Conservation (phyloP, 352 stramenopile genomes). For the Phytophthora colocasiae region DNA sequence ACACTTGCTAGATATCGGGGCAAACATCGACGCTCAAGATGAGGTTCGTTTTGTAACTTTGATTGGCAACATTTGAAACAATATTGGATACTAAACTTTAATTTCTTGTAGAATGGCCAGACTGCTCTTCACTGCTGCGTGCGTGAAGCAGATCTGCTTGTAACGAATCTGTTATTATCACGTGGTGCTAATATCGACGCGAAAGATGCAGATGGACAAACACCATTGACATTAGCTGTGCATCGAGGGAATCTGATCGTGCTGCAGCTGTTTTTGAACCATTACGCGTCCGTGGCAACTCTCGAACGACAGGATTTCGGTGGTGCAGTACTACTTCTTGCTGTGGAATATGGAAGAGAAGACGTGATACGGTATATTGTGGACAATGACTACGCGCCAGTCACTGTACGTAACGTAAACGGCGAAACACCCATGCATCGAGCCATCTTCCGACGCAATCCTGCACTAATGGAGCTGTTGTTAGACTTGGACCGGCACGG, state of each 20-base stretch:
- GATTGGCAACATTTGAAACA: neutral
- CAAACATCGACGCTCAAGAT: conserved; percentile 11
- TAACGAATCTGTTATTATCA: conserved; percentile 32
- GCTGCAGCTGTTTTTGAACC: conserved; percentile 37
- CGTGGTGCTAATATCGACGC: conserved; percentile 26
- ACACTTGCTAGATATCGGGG: conserved; percentile 17
- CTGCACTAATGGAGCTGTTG: conserved; percentile 15
- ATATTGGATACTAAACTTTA: neutral
- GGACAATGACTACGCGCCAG: conserved; percentile 22
- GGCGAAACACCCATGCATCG: conserved; percentile 26
- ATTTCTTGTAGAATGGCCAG: conserved; percentile 20
- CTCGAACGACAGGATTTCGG: conserved; percentile 23
- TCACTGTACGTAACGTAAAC: conserved; percentile 1
- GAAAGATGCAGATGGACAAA: conserved; percentile 19
- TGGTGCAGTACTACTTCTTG: conserved; percentile 22
- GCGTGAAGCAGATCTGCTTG: conserved; percentile 27
- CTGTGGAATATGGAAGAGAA: conserved; percentile 12
- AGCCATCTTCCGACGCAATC: conserved; percentile 13
- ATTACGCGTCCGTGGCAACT: conserved; percentile 28
- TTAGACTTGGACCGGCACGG: conserved; percentile 9
- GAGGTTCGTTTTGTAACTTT: conserved; percentile 5
- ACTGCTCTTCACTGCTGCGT: conserved; percentile 36
- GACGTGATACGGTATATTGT: conserved; percentile 21
- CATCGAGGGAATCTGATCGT: conserved; percentile 19
- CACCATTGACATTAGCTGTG: conserved; percentile 15